Percentiles rank a stretch among this genome's conserved stretches.
Evolutionary conservation across 208 protist genomes (phyloP).

Genomic region (Acanthamoeba culbertsoni): DNA sequence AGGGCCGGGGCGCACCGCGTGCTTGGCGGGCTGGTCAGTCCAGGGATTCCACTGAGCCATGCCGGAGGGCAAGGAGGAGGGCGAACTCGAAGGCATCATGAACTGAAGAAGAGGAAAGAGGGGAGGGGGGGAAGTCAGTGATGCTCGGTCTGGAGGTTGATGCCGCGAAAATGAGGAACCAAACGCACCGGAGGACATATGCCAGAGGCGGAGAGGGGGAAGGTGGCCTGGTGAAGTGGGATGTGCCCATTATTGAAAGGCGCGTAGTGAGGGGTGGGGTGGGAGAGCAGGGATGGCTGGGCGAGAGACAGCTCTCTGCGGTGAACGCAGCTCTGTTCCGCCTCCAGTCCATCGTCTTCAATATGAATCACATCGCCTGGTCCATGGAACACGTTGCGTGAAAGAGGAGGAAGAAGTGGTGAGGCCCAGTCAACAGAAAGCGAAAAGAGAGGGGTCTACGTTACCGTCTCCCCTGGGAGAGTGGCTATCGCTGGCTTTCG

Average conservation of each 20-base stretch:
- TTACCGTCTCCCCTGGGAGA: background rate
- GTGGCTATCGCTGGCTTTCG: background rate
- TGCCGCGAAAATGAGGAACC: background rate
- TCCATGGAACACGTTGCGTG: too few species aligned
- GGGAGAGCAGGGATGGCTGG: too few species aligned
- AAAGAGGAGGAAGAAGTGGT: too few species aligned
- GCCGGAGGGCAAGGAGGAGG: background rate
- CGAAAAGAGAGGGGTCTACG: background rate
- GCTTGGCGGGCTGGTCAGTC: background rate
- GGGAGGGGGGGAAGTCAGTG: background rate
- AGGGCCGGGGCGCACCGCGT: background rate
- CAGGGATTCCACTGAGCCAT: constrained; percentile 33
- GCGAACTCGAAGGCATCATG: constrained; percentile 14
- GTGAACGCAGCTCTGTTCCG: background rate
- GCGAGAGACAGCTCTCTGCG: background rate
- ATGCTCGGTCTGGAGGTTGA: background rate
- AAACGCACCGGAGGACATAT: background rate
- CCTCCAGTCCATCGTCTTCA: background rate
- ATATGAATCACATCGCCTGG: too few species aligned
- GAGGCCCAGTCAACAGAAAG: background rate
- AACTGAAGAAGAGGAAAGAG: background rate
- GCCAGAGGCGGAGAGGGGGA: background rate
- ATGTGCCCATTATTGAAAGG: too few species aligned
- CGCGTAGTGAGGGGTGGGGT: too few species aligned
- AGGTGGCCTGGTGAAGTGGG: background rate